Conservation (phyloP, 225 moss, liverwort and hornwort genomes). For the Polytrichum formosum region DNA sequence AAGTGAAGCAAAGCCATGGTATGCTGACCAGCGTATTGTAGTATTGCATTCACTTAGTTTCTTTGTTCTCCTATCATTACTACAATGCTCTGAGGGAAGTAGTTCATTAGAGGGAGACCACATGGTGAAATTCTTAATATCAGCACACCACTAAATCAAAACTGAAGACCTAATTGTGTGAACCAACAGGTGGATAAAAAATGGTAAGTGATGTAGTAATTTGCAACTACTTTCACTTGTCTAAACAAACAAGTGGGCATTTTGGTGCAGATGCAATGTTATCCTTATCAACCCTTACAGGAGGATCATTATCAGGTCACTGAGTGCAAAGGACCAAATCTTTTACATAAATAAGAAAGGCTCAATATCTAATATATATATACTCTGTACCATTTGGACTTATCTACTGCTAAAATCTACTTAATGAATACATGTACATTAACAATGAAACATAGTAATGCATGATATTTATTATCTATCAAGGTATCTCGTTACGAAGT, state of each 20-base stretch:
- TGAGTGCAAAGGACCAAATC: conserved; percentile 54
- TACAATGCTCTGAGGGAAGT: too few relatives aligned
- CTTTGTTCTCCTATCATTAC: too few relatives aligned
- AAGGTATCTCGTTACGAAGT: neutral
- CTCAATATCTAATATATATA: conserved; percentile 12
- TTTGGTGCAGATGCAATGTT: conserved; percentile 75
- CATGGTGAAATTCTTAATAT: too few relatives aligned
- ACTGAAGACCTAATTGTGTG: too few relatives aligned
- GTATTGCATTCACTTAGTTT: too few relatives aligned
- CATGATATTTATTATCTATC: conserved; percentile 10
- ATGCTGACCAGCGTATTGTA: too few relatives aligned
- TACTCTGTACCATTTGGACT: conserved; percentile 14
- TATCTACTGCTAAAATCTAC: too few relatives aligned
- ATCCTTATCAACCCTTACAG: conserved; percentile 65
- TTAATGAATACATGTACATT: too few relatives aligned
- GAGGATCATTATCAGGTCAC: conserved; percentile 71
- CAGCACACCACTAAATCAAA: too few relatives aligned
- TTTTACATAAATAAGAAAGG: conserved; percentile 28
- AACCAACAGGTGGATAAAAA: neutral
- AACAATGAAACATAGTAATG: too few relatives aligned
- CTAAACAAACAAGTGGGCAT: conserved; percentile 59
- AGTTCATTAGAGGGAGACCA: too few relatives aligned
- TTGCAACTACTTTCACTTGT: conserved; percentile 8
- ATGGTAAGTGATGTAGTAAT: neutral
- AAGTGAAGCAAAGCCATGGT: too few relatives aligned